phyloP scores from a whole-genome alignment of 1,139 yeast species.

The Pichia sorboxylosa region DNA sequence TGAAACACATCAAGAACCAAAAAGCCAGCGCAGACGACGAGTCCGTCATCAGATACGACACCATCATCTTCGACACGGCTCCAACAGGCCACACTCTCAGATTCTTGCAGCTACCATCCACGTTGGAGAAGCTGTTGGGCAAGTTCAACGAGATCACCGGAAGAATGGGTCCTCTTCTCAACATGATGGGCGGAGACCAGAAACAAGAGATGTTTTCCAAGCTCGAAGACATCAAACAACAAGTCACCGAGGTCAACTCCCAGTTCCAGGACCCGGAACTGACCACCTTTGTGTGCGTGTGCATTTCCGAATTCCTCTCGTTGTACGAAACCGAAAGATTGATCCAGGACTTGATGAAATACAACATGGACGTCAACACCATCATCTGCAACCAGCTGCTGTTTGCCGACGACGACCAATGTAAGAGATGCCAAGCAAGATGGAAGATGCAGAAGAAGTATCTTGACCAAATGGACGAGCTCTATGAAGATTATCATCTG shows the following conservation, averaged over 20 bases:
- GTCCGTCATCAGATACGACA: slow-evolving; percentile 46
- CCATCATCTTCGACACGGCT: slow-evolving; percentile 93
- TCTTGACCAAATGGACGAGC: slow-evolving; percentile 85
- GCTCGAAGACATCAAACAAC: slow-evolving; percentile 69
- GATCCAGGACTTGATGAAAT: slow-evolving; percentile 89
- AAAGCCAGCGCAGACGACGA: slow-evolving; percentile 28
- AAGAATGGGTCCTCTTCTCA: slow-evolving; percentile 83
- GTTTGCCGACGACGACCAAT: slow-evolving; percentile 66
- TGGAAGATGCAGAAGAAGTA: slow-evolving; percentile 95
- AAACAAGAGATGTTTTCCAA: slow-evolving; percentile 74
- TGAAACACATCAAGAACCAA: slow-evolving; percentile 89
- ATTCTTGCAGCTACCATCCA: slow-evolving; percentile 85
- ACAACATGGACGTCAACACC: slow-evolving; percentile 91
- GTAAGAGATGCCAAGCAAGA: slow-evolving; percentile 86
- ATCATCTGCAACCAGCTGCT: slow-evolving; percentile 89
- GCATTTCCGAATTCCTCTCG: slow-evolving; percentile 92
- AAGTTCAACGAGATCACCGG: slow-evolving; percentile 82
- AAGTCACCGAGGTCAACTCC: slow-evolving; percentile 78
- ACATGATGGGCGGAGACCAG: slow-evolving; percentile 52
- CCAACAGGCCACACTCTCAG: slow-evolving; percentile 97
- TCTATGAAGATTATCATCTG: slow-evolving; percentile 83
- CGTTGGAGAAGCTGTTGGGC: slow-evolving; percentile 74
- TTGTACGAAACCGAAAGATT: slow-evolving; percentile 93
- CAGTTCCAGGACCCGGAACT: slow-evolving; percentile 94
- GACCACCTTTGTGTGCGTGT: slow-evolving; percentile 93